Conservation (phyloP, 2,329 filamentous ascomycete species). For the Xylariaceae sp. region DNA sequence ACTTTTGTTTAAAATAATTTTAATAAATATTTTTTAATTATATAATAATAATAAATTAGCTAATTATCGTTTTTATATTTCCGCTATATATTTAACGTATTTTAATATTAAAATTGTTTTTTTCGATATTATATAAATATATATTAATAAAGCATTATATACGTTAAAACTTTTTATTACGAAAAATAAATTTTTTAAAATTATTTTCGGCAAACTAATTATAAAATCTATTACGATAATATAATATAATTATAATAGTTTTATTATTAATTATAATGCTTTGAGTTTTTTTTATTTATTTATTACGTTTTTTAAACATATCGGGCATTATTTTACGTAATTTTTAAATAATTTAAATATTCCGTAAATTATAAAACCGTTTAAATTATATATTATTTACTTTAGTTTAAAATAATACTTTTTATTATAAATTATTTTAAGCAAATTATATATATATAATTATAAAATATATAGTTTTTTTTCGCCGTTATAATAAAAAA, state of each 20-base stretch:
- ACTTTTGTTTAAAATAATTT: not conserved
- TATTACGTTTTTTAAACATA: not conserved
- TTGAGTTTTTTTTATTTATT: constrained; percentile 1
- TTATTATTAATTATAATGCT: not conserved
- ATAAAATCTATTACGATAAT: not conserved
- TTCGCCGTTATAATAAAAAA: too few relatives aligned
- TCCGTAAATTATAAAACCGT: not conserved
- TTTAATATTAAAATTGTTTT: not conserved
- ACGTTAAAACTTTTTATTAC: not conserved
- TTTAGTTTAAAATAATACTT: constrained; percentile 1
- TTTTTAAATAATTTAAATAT: not conserved
- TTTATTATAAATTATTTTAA: not conserved
- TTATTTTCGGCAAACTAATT: not conserved
- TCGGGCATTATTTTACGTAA: not conserved
- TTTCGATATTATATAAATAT: not conserved
- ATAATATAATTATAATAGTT: not conserved
- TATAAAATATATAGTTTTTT: not conserved
- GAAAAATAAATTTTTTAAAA: not conserved
- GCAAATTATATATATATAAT: not conserved
- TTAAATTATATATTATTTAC: not conserved
- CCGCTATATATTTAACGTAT: not conserved
- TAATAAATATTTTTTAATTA: not conserved
- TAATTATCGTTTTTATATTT: too few relatives aligned
- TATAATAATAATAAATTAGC: not conserved
- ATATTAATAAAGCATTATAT: not conserved